These are phyloP conservation scores for Phialophora macrospora DNA, from an alignment of 2,329 filamentous ascomycete species.

Conservation along the genomic window DNA sequence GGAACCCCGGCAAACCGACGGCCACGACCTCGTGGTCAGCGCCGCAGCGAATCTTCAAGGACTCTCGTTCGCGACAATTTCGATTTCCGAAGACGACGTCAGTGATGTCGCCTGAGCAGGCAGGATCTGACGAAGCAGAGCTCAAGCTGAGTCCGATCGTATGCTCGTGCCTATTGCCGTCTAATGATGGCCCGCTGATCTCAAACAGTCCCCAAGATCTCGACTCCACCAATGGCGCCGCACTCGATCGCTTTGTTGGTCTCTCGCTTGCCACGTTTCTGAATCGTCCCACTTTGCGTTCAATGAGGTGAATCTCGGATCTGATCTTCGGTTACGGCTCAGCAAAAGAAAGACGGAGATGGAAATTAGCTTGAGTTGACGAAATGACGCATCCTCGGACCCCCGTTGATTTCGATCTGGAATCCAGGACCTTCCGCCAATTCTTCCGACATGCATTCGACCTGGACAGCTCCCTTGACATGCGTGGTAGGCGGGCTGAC, in stretches of 20 bases:
- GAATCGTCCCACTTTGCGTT: not conserved
- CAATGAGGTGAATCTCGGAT: slow-evolving; percentile 5
- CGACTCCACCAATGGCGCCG: not conserved
- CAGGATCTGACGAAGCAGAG: not conserved
- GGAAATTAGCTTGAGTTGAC: not conserved
- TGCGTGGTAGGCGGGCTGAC: not conserved
- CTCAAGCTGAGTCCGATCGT: not conserved
- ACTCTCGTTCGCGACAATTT: not conserved
- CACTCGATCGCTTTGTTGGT: not conserved
- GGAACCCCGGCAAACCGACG: not conserved
- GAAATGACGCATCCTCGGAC: not conserved
- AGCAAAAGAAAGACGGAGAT: not conserved
- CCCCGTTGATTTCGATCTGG: not conserved
- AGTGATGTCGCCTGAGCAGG: not conserved
- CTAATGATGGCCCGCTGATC: not conserved
- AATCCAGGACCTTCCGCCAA: not conserved
- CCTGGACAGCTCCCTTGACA: not conserved
- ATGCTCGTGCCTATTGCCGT: not conserved
- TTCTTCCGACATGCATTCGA: not conserved
- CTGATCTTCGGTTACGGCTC: not conserved
- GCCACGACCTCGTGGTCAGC: slow-evolving; percentile 1
- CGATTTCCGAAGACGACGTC: not conserved
- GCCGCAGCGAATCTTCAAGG: not conserved
- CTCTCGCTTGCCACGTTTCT: not conserved
- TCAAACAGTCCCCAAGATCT: not conserved